Percentiles rank a stretch among this genome's conserved stretches.
Evolutionary conservation across 257 asterid genomes (phyloP).

Genomic region (Leptodermis oblonga): DNA sequence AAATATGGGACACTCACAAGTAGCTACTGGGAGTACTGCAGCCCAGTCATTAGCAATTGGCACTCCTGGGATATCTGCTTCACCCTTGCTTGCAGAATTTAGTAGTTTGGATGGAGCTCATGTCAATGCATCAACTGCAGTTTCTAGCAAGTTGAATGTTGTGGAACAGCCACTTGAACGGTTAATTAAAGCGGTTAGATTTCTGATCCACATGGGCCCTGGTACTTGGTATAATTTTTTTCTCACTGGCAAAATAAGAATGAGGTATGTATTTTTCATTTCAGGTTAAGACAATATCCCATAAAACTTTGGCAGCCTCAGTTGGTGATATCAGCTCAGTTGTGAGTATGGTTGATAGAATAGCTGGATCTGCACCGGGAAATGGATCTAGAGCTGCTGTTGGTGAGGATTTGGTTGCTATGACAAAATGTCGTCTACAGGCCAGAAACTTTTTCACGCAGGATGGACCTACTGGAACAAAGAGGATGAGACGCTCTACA

Average conservation of each 20-base stretch:
- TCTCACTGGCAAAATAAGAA: conserved; percentile 2
- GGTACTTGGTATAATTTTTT: not conserved
- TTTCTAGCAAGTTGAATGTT: conserved; percentile 51
- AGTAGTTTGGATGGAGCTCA: conserved; percentile 76
- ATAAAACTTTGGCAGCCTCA: conserved; percentile 62
- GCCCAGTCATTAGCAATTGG: conserved; percentile 89
- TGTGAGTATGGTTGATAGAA: conserved; percentile 90
- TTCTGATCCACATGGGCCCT: not conserved
- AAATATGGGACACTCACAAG: conserved; percentile 48
- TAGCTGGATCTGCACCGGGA: conserved; percentile 98
- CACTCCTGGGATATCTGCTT: conserved; percentile 97
- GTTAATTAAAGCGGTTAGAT: conserved; percentile 64
- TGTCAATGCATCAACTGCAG: conserved; percentile 55
- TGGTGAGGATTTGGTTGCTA: conserved; percentile 96
- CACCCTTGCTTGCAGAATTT: conserved; percentile 89
- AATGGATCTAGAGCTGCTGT: conserved; percentile 98
- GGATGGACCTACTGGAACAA: conserved; percentile 78
- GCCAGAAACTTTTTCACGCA: conserved; percentile 76
- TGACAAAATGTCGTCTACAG: conserved; percentile 89
- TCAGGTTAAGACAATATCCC: conserved; percentile 75
- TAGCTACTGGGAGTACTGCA: conserved; percentile 49
- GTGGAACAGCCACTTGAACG: conserved; percentile 83
- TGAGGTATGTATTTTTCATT: not conserved
- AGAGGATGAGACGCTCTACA: conserved; percentile 84
- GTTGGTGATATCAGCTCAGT: conserved; percentile 85